Conservation (phyloP, 345 rosid genomes). For the Capsella bursapastoris region DNA sequence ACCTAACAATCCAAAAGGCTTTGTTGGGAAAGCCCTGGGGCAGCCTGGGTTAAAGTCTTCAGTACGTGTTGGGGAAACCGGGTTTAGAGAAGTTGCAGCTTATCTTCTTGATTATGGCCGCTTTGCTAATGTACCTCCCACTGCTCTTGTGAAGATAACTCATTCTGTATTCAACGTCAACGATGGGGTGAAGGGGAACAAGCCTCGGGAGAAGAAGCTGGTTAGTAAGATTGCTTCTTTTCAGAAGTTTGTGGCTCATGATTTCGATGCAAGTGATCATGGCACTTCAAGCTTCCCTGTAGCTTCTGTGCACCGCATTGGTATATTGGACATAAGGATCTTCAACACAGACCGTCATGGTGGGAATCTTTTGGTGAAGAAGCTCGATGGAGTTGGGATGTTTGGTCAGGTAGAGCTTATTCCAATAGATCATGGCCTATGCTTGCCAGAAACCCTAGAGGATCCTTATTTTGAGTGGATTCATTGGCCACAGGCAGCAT, state of each 20-base stretch:
- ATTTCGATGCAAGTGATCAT: constrained; percentile 95
- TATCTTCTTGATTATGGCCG: constrained; percentile 85
- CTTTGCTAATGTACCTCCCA: constrained; percentile 93
- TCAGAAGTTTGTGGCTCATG: constrained; percentile 91
- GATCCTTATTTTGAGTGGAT: constrained; percentile 99
- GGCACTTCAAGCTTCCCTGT: constrained; percentile 99
- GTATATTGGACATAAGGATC: constrained; percentile 86
- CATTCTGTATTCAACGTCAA: constrained; percentile 91
- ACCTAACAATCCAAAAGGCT: constrained; percentile 97
- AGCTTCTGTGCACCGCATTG: constrained; percentile 86
- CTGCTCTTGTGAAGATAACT: constrained; percentile 94
- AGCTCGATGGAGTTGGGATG: constrained; percentile 68
- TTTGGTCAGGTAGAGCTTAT: constrained; percentile 89
- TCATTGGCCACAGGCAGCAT: constrained; percentile 99
- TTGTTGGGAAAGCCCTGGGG: constrained; percentile 96
- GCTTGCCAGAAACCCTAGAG: constrained; percentile 94
- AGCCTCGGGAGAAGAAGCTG: constrained; percentile 61
- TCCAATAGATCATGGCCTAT: constrained; percentile 98
- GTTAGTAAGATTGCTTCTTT: constrained; percentile 97
- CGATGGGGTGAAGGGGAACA: constrained; percentile 75
- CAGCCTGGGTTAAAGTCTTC: constrained; percentile 96
- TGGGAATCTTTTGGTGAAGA: constrained; percentile 90
- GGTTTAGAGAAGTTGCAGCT: constrained; percentile 97
- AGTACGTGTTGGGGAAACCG: constrained; percentile 97
- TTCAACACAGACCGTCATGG: constrained; percentile 97